These are phyloP conservation scores for Boeremia lycopersici DNA, from an alignment of 2,329 filamentous ascomycete species.

Conservation along the genomic window DNA sequence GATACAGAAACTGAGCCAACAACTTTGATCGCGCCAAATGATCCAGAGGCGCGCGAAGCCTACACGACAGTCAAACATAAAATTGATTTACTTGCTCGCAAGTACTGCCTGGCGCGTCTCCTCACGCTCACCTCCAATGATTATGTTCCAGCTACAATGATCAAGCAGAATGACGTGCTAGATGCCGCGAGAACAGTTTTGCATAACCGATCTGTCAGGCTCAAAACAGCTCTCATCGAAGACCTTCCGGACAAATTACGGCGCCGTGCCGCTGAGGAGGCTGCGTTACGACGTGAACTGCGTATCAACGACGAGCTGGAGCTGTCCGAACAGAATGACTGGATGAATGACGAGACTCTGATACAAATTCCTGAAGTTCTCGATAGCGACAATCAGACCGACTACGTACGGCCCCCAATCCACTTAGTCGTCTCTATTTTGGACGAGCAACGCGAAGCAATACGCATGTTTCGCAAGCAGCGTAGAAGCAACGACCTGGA, in stretches of 20 bases:
- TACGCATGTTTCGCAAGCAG: conserved; percentile 14
- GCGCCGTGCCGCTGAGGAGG: background rate
- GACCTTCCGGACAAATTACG: conserved; percentile 3
- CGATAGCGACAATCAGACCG: background rate
- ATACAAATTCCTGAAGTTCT: background rate
- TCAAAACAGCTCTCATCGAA: background rate
- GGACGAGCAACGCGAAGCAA: conserved; percentile 22
- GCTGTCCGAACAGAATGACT: conserved; percentile 5
- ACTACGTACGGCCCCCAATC: background rate
- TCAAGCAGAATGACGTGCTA: conserved; percentile 1
- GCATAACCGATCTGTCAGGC: background rate
- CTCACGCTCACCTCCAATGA: background rate
- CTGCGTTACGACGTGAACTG: background rate
- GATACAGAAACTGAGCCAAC: background rate
- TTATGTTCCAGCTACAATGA: background rate
- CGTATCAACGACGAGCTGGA: background rate
- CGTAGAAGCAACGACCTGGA: conserved; percentile 9
- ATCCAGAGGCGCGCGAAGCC: background rate
- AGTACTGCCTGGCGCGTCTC: conserved; percentile 17
- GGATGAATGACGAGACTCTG: conserved; percentile 9
- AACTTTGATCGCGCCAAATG: background rate
- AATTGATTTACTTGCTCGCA: background rate
- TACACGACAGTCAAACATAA: background rate
- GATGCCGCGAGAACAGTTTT: background rate
- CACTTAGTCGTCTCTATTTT: conserved; percentile 11